Conservation (phyloP, 2,329 filamentous ascomycete genomes). For the Paraphoma sp. region DNA sequence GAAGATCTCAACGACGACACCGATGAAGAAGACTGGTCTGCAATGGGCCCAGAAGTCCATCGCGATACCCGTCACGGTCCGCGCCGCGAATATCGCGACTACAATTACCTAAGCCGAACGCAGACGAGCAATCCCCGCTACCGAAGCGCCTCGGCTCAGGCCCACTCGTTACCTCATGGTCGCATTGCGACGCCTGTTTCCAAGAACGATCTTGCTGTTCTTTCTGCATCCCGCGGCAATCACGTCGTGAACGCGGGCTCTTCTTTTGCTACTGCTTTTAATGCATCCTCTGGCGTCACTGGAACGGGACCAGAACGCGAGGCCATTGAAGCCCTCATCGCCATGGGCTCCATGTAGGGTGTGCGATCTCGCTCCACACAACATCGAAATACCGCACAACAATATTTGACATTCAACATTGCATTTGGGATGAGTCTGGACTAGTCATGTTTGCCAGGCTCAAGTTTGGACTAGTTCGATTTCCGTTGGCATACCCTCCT, state of each 20-base stretch:
- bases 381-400: conserved; percentile 1
- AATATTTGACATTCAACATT: conserved; percentile 12
- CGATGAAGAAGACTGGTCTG: conserved; percentile 95
- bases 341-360: conserved; percentile 72
- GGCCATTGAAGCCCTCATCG: conserved; percentile 80
- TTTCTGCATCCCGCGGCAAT: conserved; percentile 41
- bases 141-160: conserved; percentile 35
- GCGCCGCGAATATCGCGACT: conserved; percentile 44
- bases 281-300: conserved; percentile 36
- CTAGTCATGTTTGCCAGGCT: background rate
- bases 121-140: conserved; percentile 37
- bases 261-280: conserved; percentile 27
- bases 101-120: conserved; percentile 48
- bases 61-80: conserved; percentile 61
- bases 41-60: conserved; percentile 84
- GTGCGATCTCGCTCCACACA: background rate
- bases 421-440: conserved; percentile 8
- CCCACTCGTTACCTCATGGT: conserved; percentile 33
- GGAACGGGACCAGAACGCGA: conserved; percentile 69
- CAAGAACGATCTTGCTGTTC: conserved; percentile 34
- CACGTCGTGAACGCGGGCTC: conserved; percentile 31
- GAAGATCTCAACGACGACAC: conserved; percentile 83
- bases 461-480: conserved; percentile 10
- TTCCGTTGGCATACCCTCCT: conserved; percentile 31
- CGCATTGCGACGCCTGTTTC: conserved; percentile 32